Percentiles rank a stretch among this genome's conserved stretches.
Evolutionary conservation across 305 asterid genomes (phyloP).

Genomic region (Plantago coronopus): DNA sequence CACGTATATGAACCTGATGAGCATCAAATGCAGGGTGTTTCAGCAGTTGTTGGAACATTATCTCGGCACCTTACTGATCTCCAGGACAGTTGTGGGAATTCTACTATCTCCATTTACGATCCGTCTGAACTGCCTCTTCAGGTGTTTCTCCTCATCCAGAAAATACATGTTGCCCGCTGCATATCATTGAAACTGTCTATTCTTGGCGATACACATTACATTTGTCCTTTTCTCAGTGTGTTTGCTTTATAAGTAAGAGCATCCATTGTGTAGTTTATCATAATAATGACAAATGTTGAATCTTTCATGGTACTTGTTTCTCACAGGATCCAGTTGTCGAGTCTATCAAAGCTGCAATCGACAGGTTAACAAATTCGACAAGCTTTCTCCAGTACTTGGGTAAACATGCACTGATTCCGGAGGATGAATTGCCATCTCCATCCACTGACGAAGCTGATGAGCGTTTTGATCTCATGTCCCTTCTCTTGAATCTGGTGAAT

Average conservation of each 20-base stretch:
- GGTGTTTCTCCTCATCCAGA: conserved; percentile 36
- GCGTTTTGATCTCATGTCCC: conserved; percentile 63
- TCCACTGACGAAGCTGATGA: conserved; percentile 38
- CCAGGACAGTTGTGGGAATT: conserved; percentile 44
- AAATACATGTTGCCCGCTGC: background rate
- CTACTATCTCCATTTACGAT: conserved; percentile 53
- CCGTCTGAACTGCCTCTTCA: conserved; percentile 44
- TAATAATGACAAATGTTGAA: conserved; percentile 3
- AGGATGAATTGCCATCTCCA: conserved; percentile 49
- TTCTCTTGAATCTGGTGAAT: conserved; percentile 57
- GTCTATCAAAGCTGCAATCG: conserved; percentile 52
- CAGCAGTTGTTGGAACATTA: conserved; percentile 72
- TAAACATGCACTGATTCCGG: conserved; percentile 58
- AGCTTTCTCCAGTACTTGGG: conserved; percentile 65
- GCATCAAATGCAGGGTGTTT: conserved; percentile 51
- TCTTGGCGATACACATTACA: no score
- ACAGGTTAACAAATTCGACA: conserved; percentile 55
- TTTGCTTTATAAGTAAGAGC: no score
- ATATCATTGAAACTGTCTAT: background rate
- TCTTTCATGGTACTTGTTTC: background rate
- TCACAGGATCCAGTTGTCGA: conserved; percentile 60
- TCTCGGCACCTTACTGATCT: conserved; percentile 65
- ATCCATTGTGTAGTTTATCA: background rate
- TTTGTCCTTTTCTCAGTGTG: no score
- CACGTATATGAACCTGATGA: conserved; percentile 5